These are phyloP conservation scores for Diplodia seriata DNA, from an alignment of 2,329 filamentous ascomycete species.

Conservation along the genomic window DNA sequence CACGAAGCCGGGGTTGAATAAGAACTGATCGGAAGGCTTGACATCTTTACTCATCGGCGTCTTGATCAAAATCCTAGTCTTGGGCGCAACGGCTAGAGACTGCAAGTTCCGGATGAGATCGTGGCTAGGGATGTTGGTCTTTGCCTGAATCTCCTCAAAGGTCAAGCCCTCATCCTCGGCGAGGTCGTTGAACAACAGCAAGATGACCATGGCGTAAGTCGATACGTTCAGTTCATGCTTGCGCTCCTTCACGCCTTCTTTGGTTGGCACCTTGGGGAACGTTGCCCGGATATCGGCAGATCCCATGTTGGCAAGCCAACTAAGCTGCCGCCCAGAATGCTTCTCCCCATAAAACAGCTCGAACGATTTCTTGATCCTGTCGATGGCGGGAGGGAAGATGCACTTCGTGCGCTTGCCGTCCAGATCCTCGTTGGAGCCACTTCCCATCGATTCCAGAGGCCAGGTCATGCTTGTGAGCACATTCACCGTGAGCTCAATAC, in stretches of 20 bases:
- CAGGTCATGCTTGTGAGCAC: constrained; percentile 94
- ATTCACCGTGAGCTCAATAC: constrained; percentile 80
- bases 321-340: constrained; percentile 85
- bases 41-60: constrained; percentile 80
- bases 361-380: constrained; percentile 80
- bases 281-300: constrained; percentile 85
- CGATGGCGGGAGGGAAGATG: constrained; percentile 77
- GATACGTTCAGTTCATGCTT: constrained; percentile 91
- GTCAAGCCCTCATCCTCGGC: constrained; percentile 58
- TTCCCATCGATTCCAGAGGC: constrained; percentile 85
- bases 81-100: constrained; percentile 81
- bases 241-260: constrained; percentile 71
- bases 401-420: constrained; percentile 59
- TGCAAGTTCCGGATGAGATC: constrained; percentile 82
- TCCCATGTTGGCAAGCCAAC: constrained; percentile 79
- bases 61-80: constrained; percentile 81
- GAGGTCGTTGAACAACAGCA: constrained; percentile 88
- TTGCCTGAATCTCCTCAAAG: constrained; percentile 80
- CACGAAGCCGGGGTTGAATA: constrained; percentile 80
- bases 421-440: constrained; percentile 59
- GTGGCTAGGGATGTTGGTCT: constrained; percentile 76
- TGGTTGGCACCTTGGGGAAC: constrained; percentile 75
- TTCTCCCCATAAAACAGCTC: constrained; percentile 87
- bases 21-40: constrained; percentile 78
- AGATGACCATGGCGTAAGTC: constrained; percentile 89